Conservation (phyloP, 1,284 basidiomycete species). For the Singerocomus inundabilis region DNA sequence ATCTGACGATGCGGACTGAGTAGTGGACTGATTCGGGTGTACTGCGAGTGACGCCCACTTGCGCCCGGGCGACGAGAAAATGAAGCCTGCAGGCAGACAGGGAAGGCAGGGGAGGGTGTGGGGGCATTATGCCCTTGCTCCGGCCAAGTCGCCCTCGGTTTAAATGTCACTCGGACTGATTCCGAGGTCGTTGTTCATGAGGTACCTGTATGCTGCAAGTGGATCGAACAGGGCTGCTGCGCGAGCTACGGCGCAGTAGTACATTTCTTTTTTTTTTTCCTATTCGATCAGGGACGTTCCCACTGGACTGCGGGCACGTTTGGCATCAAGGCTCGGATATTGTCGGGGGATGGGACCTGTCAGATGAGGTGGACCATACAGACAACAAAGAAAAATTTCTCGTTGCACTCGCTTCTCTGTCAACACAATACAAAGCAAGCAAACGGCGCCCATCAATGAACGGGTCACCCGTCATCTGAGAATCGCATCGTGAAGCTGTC, state of each 20-base stretch:
- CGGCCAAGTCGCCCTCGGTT: conserved; percentile 37
- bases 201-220: conserved; percentile 39
- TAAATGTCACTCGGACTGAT: conserved; percentile 40
- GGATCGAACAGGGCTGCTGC: conserved; percentile 43
- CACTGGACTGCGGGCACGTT: background rate
- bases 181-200: conserved; percentile 37
- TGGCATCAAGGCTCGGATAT: background rate
- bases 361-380: background rate
- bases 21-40: conserved; percentile 11
- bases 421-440: conserved; percentile 2
- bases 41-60: conserved; percentile 20
- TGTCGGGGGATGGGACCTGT: background rate
- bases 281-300: conserved; percentile 20
- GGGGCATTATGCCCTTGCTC: too few relatives aligned
- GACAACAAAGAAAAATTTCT: conserved; percentile 5
- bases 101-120: too few relatives aligned
- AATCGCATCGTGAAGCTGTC: conserved; percentile 4
- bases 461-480: conserved; percentile 4
- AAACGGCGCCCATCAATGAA: too few relatives aligned
- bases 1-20: conserved; percentile 10
- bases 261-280: too few relatives aligned
- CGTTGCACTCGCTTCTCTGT: conserved; percentile 1
- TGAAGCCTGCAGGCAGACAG: conserved; percentile 31
- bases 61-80: conserved; percentile 34
- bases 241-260: conserved; percentile 24